Evolutionary conservation across 345 rosid species (phyloP), one percentile per base, ranked within the genome.

Genomic region (Leavenworthia alabamica): DNA sequence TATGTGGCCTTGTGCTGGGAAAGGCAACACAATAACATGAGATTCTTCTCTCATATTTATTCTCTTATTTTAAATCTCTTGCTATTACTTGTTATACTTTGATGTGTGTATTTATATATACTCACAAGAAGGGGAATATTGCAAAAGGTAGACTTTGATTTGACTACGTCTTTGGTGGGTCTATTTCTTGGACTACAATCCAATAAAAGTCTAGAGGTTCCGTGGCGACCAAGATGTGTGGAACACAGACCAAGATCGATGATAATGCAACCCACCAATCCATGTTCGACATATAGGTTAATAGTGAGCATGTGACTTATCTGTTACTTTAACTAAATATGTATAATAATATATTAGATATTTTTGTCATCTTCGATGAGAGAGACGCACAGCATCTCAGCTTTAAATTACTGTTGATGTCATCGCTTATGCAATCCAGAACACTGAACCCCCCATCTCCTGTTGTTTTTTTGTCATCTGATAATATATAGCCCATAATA

Each of bases 1-100:
- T 22, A 84, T 36, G 79, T 82, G 86, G 50, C 90, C 84, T 71
- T 81, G 90, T 7, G 16, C 60, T 4, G 83, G 77, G 49, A 57
- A 77, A 6, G 85, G 70, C 33, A 80, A 23, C 14, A 77, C 80
- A 11, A 78, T 17, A 12, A 76, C 67, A 55, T 66, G 76, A 33
- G 66, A 33, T 14, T 45, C 58, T 17, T 40, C 61, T 46, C n/a
- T 49, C 68, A 59, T 53, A 32, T 62, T n/a, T 23, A 16, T 55
- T 35, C 23, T 55, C 35, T 10, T 31, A 32, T 10, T n/a, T n/a
- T n/a, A n/a, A n/a, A 24, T 66, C 26, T 17, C n/a, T 33, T n/a
- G 29, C 13, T 50, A 15, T 49, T 49, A 10, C 11, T 42, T 9
- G 14, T 11, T 59, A 37, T 66, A 20, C 16, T 26, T 15, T 48